phyloP scores from a whole-genome alignment of 1,284 basidiomycete genomes.

The Irpex sp. region DNA sequence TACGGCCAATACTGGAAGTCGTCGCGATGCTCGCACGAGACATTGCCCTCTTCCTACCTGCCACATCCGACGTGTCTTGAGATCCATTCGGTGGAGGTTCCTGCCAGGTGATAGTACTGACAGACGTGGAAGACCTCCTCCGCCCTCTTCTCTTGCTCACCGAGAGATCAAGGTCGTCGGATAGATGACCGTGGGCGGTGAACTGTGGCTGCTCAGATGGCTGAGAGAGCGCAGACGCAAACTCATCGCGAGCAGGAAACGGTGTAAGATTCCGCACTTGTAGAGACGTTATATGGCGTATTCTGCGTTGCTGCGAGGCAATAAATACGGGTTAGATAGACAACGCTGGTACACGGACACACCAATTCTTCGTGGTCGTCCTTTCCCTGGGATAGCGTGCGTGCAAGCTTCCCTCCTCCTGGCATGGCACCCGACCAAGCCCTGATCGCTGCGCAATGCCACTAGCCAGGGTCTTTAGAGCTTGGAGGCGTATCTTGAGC shows the following conservation, averaged over 20 bases:
- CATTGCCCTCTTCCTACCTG: constrained; percentile 11
- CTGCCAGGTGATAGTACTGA: constrained; percentile 41
- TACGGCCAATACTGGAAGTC: constrained; percentile 13
- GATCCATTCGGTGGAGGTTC: constrained; percentile 38
- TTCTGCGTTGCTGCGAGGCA: constrained; percentile 46
- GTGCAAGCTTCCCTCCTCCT: neutral
- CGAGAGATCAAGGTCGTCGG: constrained; percentile 67
- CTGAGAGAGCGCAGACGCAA: constrained; percentile 66
- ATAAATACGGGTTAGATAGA: neutral
- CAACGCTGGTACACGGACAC: neutral
- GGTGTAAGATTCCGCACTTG: constrained; percentile 78
- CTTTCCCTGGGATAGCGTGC: neutral
- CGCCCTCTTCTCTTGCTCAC: constrained; percentile 53
- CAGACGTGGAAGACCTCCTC: constrained; percentile 55
- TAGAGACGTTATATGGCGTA: constrained; percentile 69
- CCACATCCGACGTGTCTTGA: constrained; percentile 9
- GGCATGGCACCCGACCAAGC: neutral
- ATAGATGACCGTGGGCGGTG: constrained; percentile 45
- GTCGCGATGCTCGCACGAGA: constrained; percentile 20
- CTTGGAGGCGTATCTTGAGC: neutral
- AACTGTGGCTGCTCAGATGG: constrained; percentile 56
- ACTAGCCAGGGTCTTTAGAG: neutral
- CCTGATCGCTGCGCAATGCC: neutral
- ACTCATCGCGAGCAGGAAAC: constrained; percentile 70
- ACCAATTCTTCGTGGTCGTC: neutral